phyloP scores from a whole-genome alignment of 176 grass and related monocot genomes.

The Aegilops speltoides region DNA sequence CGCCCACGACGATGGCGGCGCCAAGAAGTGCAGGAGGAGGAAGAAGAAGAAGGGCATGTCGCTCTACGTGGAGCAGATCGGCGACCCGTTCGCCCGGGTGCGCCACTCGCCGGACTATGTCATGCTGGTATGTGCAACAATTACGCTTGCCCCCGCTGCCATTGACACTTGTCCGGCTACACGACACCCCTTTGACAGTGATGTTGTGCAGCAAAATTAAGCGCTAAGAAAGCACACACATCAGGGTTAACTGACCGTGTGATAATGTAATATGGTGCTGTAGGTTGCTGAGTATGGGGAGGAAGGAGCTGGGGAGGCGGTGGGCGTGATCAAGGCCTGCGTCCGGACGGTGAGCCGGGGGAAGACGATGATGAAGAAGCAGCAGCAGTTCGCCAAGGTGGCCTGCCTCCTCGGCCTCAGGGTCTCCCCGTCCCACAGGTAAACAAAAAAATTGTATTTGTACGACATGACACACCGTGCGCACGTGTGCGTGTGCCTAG shows the following conservation, averaged over 20 bases:
- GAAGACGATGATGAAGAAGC: neutral
- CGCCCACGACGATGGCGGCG: neutral
- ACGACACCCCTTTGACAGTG: neutral
- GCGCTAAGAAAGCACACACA: neutral
- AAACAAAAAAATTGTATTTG: neutral
- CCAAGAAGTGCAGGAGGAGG: constrained; percentile 10
- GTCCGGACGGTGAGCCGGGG: constrained; percentile 60
- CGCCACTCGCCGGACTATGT: constrained; percentile 61
- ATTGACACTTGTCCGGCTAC: constrained; percentile 16
- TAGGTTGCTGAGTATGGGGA: constrained; percentile 68
- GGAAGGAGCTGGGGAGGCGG: constrained; percentile 40
- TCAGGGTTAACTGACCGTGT: neutral
- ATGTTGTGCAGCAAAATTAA: neutral
- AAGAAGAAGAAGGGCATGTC: constrained; percentile 43
- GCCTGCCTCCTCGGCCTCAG: constrained; percentile 76
- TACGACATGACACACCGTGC: neutral
- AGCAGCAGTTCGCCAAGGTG: constrained; percentile 47
- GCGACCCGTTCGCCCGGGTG: constrained; percentile 61
- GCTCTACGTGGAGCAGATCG: constrained; percentile 57
- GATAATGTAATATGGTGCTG: neutral
- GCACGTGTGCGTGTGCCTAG: neutral
- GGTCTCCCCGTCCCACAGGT: constrained; percentile 75
- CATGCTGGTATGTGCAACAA: constrained; percentile 52
- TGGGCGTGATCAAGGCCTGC: constrained; percentile 71
- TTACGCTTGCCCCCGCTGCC: neutral